Evolutionary conservation across 805 yeast species (phyloP).

Genomic region (Pichia californica): DNA sequence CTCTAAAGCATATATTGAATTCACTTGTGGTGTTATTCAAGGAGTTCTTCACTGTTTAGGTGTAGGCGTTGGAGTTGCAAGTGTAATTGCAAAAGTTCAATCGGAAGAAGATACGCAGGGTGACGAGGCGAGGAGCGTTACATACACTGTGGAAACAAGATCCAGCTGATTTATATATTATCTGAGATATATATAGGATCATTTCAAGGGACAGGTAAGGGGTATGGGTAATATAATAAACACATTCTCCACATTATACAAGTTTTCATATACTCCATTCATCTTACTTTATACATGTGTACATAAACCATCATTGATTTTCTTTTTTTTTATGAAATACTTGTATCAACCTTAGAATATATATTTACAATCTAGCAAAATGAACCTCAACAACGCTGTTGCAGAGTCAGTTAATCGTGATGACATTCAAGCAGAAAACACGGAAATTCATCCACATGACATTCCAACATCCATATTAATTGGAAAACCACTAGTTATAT

Average conservation of each 20-base stretch:
- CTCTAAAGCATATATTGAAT: conserved; percentile 43
- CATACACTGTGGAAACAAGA: conserved; percentile 3
- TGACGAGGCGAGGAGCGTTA: neutral
- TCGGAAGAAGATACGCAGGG: neutral
- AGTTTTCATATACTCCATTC: too few relatives aligned
- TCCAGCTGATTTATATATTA: neutral
- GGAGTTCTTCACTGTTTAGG: conserved; percentile 4
- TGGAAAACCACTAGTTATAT: conserved; percentile 29
- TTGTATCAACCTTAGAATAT: too few relatives aligned
- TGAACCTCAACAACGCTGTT: conserved; percentile 9
- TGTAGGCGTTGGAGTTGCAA: neutral
- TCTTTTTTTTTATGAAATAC: too few relatives aligned
- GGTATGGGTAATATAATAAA: too few relatives aligned
- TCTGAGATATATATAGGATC: too few relatives aligned
- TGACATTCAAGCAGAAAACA: neutral
- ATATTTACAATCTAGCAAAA: too few relatives aligned
- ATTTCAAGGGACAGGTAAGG: neutral
- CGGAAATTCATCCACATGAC: conserved; percentile 13
- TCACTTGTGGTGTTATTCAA: conserved; percentile 1
- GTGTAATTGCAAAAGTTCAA: neutral
- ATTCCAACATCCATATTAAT: conserved; percentile 24
- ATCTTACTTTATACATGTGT: too few relatives aligned
- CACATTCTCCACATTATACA: too few relatives aligned
- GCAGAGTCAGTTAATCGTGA: neutral
- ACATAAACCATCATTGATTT: too few relatives aligned